phyloP scores from a whole-genome alignment of 169 alveolate species.

The Eimeria maxima region DNA sequence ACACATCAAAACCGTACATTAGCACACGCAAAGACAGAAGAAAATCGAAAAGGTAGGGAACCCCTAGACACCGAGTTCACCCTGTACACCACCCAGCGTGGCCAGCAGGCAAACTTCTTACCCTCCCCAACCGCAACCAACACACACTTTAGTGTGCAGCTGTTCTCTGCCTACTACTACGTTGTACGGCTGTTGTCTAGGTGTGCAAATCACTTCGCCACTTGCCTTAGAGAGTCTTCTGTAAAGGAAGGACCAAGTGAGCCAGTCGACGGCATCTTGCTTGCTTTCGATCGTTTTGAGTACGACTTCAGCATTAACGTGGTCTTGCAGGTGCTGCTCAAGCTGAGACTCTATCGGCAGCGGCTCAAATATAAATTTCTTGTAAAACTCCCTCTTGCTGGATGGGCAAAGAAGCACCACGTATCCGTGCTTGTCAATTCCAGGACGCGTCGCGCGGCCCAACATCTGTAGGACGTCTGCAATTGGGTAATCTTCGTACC shows the following conservation, averaged over 20 bases:
- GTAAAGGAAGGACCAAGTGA: conserved; percentile 99
- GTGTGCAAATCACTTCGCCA: not conserved
- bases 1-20: not conserved
- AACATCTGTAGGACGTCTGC: conserved; percentile 97
- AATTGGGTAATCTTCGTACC: conserved; percentile 97
- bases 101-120: not conserved
- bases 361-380: conserved; percentile 98
- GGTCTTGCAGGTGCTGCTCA: conserved; percentile 96
- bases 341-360: conserved; percentile 98
- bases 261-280: conserved; percentile 99
- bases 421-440: conserved; percentile 84
- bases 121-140: not conserved
- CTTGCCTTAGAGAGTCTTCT: conserved; percentile 96
- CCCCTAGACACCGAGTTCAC: not conserved
- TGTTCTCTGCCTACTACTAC: not conserved
- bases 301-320: conserved; percentile 98
- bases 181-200: not conserved
- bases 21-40: not conserved
- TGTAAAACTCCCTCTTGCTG: conserved; percentile 97
- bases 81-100: not conserved
- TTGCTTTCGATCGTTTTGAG: conserved; percentile 97
- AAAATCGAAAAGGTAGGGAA: not conserved
- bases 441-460: conserved; percentile 89
- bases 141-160: not conserved
- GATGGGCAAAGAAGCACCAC: conserved; percentile 93